Evolutionary conservation across 768 basidiomycete genomes (phyloP).

Genomic region (Panus rudis): DNA sequence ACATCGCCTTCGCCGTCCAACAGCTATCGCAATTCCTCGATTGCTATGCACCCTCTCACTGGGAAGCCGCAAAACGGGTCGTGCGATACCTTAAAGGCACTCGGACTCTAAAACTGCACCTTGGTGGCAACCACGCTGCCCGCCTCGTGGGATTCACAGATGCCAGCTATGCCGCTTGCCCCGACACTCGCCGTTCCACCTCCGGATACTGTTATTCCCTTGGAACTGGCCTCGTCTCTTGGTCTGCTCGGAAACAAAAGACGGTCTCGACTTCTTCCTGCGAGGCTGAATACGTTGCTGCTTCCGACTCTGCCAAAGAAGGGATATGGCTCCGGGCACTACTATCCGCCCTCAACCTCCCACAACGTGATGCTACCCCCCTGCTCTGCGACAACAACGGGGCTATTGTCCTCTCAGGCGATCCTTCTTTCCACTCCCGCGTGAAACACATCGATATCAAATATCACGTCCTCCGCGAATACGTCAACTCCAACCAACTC

Average conservation of each 20-base stretch:
- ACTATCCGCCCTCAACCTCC: slow-evolving; percentile 14
- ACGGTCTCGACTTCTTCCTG: slow-evolving; percentile 21
- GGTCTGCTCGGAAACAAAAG: slow-evolving; percentile 20
- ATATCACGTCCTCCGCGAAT: slow-evolving; percentile 30
- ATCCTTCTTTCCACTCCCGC: slow-evolving; percentile 29
- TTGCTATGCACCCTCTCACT: slow-evolving; percentile 12
- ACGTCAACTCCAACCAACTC: slow-evolving; percentile 19
- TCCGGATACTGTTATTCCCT: slow-evolving; percentile 21
- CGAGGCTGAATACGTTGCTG: slow-evolving; percentile 41
- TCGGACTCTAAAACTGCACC: slow-evolving; percentile 2
- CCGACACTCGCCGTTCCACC: slow-evolving; percentile 17
- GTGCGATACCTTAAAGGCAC: slow-evolving; percentile 20
- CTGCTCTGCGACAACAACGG: slow-evolving; percentile 30
- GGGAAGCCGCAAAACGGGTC: slow-evolving; percentile 19
- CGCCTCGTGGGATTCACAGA: slow-evolving; percentile 8
- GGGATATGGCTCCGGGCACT: slow-evolving; percentile 21
- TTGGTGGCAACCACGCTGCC: slow-evolving; percentile 3
- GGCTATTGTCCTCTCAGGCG: slow-evolving; percentile 27
- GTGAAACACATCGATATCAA: slow-evolving; percentile 38
- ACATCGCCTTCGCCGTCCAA: slow-evolving; percentile 15
- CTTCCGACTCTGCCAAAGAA: slow-evolving; percentile 22
- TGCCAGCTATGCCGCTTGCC: too few species aligned
- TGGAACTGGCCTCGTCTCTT: slow-evolving; percentile 16
- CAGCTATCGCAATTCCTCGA: slow-evolving; percentile 12
- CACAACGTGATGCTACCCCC: slow-evolving; percentile 9